phyloP scores from a whole-genome alignment of 805 yeast genomes.

The Hanseniaspora hatyaiensis region DNA sequence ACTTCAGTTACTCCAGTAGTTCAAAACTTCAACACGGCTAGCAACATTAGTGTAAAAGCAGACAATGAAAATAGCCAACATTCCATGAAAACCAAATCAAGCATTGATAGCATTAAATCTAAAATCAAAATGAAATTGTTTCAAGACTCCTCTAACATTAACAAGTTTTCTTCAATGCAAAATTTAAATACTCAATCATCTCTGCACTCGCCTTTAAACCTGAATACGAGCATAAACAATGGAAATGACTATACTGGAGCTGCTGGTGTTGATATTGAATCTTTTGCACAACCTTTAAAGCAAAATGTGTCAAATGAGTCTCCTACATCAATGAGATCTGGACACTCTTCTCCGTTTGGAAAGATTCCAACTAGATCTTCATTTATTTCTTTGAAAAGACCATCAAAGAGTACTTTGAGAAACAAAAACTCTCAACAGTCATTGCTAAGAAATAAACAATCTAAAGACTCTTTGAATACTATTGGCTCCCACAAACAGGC shows the following conservation, averaged over 20 bases:
- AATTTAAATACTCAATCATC: background rate
- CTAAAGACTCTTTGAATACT: slow-evolving; percentile 8
- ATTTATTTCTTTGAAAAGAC: slow-evolving; percentile 13
- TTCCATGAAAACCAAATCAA: slow-evolving; percentile 9
- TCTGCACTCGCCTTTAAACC: too few relatives aligned
- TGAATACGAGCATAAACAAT: background rate
- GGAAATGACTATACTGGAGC: background rate
- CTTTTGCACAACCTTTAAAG: background rate
- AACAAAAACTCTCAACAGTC: slow-evolving; percentile 30
- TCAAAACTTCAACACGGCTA: background rate
- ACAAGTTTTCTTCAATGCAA: background rate
- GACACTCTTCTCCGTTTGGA: background rate
- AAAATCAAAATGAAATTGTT: slow-evolving; percentile 14
- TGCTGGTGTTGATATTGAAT: background rate
- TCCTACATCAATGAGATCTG: slow-evolving; percentile 2
- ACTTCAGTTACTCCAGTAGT: background rate
- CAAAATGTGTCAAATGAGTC: background rate
- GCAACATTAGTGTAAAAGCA: background rate
- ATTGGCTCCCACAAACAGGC: background rate
- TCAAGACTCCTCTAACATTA: background rate
- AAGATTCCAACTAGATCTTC: slow-evolving; percentile 12
- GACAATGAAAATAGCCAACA: background rate
- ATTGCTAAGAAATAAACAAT: slow-evolving; percentile 2
- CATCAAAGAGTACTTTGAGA: slow-evolving; percentile 22
- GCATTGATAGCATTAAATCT: slow-evolving; percentile 13